Base-by-base conservation (phyloP, 352 stramenopile genomes). In the Globisporangium viniferum region DNA sequence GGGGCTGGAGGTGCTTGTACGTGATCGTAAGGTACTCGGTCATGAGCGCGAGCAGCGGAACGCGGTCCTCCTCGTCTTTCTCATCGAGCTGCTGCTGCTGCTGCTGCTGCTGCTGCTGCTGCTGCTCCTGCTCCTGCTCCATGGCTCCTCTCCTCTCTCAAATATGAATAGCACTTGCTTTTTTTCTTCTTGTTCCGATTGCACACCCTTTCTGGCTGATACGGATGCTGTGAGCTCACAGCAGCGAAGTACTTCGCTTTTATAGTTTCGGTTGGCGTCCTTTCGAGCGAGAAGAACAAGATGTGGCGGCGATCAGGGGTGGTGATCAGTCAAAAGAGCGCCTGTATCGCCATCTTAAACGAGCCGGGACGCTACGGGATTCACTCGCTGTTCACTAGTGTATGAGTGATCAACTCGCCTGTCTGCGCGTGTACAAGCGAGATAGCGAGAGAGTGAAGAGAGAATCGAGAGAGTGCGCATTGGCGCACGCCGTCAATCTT, bases 1-100 rank as follows among this genome's bases (percentile, higher is more conserved):
- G 57, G 2, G 64, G 51, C 15, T 55, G 62, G 27, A 69, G 70
- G 18, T 61, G 69, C 29, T 73, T 70, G 68, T 77, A 77, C 53
- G 75, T 79, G 27, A 75, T 53, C 8, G 36, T 18, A n/a, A 81
- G 66, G 55, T 61, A 64, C 46, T 74, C 69, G 10, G 75, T 79
- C 36, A 79, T 44, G 54, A 68, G 69, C 48, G 35, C 22, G 9
- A 80, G 66, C n/a, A 69, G 51, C 48, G 68, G 44, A 35, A 67
- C 41, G 35, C 51, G 33, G 22, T 55, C 15, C 4, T 48, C 6
- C 5, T 62, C 46, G 1, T 59, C 49, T 51, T 61, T 60, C 35
- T 56, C 58, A 35, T 33, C 22, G 41, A 24, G 3, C 58, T 63
- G 46, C 24, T 61, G 58, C 53, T 62, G 53, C 12, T 61, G 35